Conservation (phyloP, 148 eudicot species). For the Vaccinium myrtillus region DNA sequence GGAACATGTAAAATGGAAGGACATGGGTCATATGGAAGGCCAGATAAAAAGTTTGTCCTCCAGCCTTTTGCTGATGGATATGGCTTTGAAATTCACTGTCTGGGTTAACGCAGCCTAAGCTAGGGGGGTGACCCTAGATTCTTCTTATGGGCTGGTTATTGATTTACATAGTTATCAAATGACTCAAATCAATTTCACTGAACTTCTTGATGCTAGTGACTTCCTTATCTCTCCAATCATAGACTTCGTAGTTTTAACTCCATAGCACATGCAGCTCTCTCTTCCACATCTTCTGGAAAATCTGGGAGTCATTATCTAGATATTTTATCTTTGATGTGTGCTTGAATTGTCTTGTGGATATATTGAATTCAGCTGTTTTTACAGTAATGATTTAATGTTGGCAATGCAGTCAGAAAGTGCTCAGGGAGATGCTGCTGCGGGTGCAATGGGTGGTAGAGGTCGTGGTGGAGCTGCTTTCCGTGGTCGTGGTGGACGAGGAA, state of each 20-base stretch:
- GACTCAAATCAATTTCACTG: not conserved
- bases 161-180: not conserved
- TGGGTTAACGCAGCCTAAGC: not conserved
- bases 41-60: not conserved
- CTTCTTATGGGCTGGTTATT: not conserved
- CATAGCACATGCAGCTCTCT: not conserved
- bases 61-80: not conserved
- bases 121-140: not conserved
- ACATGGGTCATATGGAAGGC: not conserved
- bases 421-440: conserved; percentile 90
- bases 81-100: not conserved
- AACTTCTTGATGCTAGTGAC: not conserved
- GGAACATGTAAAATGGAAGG: not conserved
- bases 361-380: not conserved
- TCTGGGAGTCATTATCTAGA: not conserved
- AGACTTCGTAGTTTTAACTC: not conserved
- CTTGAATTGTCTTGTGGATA: not conserved
- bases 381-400: conserved; percentile 5
- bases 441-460: conserved; percentile 94
- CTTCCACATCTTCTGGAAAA: not conserved
- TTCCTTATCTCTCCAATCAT: not conserved
- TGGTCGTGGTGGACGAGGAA: conserved; percentile 90
- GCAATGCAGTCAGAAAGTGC: conserved; percentile 95
- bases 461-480: conserved; percentile 63
- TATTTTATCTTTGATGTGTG: not conserved